These are phyloP conservation scores for Cyberlindnera bimundalis DNA, from an alignment of 805 yeast genomes.

Conservation along the genomic window DNA sequence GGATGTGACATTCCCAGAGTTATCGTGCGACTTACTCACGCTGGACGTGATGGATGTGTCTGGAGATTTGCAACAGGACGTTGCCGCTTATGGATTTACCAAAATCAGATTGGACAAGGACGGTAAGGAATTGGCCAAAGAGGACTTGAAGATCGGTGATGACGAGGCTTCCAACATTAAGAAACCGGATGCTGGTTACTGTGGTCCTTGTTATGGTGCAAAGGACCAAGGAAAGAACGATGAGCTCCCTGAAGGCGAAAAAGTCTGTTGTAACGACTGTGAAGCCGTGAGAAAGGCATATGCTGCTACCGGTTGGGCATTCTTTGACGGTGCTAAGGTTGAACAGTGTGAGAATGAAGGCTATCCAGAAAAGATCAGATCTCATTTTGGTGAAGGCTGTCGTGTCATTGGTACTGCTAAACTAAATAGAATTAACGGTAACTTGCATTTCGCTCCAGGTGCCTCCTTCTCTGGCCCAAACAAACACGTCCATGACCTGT, in stretches of 20 bases:
- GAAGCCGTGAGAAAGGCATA: conserved; percentile 78
- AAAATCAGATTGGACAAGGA: conserved; percentile 58
- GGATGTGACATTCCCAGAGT: conserved; percentile 76
- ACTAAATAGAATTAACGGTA: conserved; percentile 84
- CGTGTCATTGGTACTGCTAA: conserved; percentile 74
- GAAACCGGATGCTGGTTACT: conserved; percentile 42
- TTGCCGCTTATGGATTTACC: conserved; percentile 65
- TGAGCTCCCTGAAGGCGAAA: conserved; percentile 35
- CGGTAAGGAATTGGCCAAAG: conserved; percentile 46
- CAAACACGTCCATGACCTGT: conserved; percentile 80
- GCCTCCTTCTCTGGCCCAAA: conserved; percentile 56
- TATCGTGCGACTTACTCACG: conserved; percentile 82
- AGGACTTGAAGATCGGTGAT: conserved; percentile 40
- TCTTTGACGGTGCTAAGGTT: conserved; percentile 81
- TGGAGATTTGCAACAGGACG: conserved; percentile 79
- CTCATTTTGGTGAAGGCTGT: conserved; percentile 79
- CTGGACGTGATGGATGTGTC: conserved; percentile 86
- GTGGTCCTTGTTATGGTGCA: conserved; percentile 94
- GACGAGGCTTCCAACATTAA: conserved; percentile 27
- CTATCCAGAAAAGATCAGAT: conserved; percentile 60
- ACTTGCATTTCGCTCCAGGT: conserved; percentile 96
- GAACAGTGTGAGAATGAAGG: conserved; percentile 92
- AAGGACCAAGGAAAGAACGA: conserved; percentile 51
- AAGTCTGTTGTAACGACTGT: conserved; percentile 81
- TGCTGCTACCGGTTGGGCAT: conserved; percentile 77